phyloP scores from a whole-genome alignment of 2,329 filamentous ascomycete species.

The Lachnellula arida region DNA sequence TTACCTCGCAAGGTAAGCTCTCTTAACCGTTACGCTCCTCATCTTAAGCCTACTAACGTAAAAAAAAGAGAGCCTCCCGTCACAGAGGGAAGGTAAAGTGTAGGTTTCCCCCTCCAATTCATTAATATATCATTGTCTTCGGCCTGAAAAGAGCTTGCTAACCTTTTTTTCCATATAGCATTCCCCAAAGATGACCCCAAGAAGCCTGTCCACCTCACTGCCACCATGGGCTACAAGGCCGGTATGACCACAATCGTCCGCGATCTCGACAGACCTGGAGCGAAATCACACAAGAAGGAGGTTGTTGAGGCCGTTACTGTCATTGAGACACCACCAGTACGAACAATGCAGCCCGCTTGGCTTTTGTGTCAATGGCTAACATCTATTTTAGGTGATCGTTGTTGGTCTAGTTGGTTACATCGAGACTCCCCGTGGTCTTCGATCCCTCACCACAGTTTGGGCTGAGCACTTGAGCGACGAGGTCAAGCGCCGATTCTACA shows the following conservation, averaged over 20 bases:
- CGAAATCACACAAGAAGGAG: constrained; percentile 99
- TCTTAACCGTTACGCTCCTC: no score
- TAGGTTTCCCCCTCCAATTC: neutral
- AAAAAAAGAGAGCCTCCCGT: constrained; percentile 67
- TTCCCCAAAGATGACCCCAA: constrained; percentile 99
- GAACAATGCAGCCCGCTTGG: constrained; percentile 79
- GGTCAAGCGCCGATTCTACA: constrained; percentile 99
- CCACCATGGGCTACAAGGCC: constrained; percentile 99
- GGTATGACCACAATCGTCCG: constrained; percentile 99
- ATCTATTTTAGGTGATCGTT: constrained; percentile 86
- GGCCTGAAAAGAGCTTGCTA: constrained; percentile 4
- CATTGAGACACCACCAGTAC: constrained; percentile 93
- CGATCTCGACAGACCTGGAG: constrained; percentile 90
- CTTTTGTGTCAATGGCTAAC: constrained; percentile 67
- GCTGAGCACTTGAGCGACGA: constrained; percentile 98
- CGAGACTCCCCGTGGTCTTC: constrained; percentile 98
- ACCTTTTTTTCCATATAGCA: constrained; percentile 37
- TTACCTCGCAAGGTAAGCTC: constrained; percentile 62
- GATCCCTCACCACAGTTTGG: constrained; percentile 99
- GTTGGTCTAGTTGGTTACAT: constrained; percentile 99
- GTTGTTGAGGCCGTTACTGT: constrained; percentile 83
- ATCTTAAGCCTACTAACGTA: no score
- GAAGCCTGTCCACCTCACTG: constrained; percentile 98
- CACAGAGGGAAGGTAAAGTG: constrained; percentile 65
- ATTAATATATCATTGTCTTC: neutral